These are phyloP conservation scores for Ormosia emarginata DNA, from an alignment of 306 rosid species.

Conservation along the genomic window DNA sequence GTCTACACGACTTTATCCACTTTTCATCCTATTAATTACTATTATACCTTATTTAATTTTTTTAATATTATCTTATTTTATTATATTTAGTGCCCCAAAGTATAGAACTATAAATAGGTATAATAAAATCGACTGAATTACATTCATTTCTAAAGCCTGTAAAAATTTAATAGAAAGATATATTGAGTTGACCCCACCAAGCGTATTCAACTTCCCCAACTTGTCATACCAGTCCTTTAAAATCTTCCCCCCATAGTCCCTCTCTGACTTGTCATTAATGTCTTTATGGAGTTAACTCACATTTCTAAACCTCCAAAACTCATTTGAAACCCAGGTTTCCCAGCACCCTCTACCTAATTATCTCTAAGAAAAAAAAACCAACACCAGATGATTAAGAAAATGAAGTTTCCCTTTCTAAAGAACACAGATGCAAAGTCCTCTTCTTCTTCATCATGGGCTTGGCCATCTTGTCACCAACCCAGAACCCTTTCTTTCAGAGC, in stretches of 20 bases:
- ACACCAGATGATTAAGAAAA: conserved; percentile 42
- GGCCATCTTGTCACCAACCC: conserved; percentile 71
- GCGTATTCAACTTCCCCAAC: neutral
- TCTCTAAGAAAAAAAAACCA: neutral
- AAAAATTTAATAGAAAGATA: neutral
- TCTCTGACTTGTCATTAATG: conserved; percentile 43
- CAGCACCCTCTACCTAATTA: neutral
- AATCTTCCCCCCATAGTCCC: conserved; percentile 18
- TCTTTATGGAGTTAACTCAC: conserved; percentile 25
- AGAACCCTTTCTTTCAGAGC: conserved; percentile 71
- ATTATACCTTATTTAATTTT: neutral
- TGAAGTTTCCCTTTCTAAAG: conserved; percentile 67
- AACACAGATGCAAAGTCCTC: conserved; percentile 27
- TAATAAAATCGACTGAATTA: neutral
- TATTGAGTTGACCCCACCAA: conserved; percentile 21
- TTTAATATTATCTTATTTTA: neutral
- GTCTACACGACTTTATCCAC: neutral
- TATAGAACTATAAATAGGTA: neutral
- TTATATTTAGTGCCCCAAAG: neutral
- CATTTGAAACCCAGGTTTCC: conserved; percentile 17
- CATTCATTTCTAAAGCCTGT: conserved; percentile 14
- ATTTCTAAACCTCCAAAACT: conserved; percentile 10
- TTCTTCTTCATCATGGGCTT: conserved; percentile 42
- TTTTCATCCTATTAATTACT: neutral
- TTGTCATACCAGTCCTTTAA: conserved; percentile 22